Percentiles rank a stretch among this genome's conserved stretches.
Evolutionary conservation across 305 asterid genomes (phyloP).

Genomic region (Fraxinus ornus): DNA sequence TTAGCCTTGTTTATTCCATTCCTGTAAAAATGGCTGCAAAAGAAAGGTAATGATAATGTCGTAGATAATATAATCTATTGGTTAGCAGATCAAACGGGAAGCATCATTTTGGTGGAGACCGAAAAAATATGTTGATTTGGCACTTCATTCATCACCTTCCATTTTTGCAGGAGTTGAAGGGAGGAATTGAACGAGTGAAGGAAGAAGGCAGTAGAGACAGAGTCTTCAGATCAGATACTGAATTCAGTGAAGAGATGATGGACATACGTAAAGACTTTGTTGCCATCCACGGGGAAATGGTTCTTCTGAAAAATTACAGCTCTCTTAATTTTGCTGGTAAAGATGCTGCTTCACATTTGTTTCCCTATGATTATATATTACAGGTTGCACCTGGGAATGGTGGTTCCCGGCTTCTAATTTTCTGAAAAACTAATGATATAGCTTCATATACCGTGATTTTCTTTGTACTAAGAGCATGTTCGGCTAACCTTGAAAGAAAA

Average conservation of each 20-base stretch:
- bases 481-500: neutral
- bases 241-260: constrained; percentile 81
- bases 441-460: neutral
- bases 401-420: neutral
- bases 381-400: neutral
- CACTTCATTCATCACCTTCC: constrained; percentile 9
- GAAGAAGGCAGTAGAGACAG: constrained; percentile 44
- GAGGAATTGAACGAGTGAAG: constrained; percentile 73
- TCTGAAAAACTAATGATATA: neutral
- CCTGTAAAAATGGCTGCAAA: neutral
- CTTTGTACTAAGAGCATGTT: neutral
- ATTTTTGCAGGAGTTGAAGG: constrained; percentile 68
- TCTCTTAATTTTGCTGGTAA: constrained; percentile 94
- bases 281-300: constrained; percentile 92
- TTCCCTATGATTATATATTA: neutral
- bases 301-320: constrained; percentile 89
- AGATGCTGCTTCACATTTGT: neutral
- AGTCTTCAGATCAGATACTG: constrained; percentile 50
- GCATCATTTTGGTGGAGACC: neutral
- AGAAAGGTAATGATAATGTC: neutral
- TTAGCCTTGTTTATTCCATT: neutral
- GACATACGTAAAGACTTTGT: constrained; percentile 83
- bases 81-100: neutral
- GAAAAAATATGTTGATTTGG: neutral
- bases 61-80: neutral